Evolutionary conservation across 306 rosid genomes (phyloP), one percentile per base, ranked within the genome.

Genomic region (Lathyrus tuberosus): DNA sequence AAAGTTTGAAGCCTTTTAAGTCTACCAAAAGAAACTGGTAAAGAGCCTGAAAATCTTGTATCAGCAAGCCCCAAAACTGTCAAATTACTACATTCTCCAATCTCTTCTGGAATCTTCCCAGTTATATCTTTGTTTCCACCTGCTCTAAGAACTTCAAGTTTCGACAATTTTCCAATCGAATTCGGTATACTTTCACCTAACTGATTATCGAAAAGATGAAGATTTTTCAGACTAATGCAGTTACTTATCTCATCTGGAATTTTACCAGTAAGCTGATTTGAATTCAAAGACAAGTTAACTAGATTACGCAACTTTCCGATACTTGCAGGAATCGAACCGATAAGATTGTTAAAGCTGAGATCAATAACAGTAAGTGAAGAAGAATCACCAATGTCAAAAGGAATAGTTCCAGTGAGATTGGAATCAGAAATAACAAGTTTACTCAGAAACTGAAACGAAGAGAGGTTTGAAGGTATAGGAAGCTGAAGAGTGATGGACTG

Each of bases 61-160:
- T 94, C 95, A 31, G 97, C 96, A 62, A 94, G 51, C 2, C 97
- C 96, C 74, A 94, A 72, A 56, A 87, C 84, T 15, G 86, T 88
- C 80, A 90, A 86, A 69, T 90, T 90, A 2, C 76, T 81, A 75
- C 97, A 94, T 60, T 81, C 77, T 62, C 95, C 97, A 30, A 94
- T 48, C 85, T 84, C 87, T 24, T 84, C 84, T 2, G 98, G 98
- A 67, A 94, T 90, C 48, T 71, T 82, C 42, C 98, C 97, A 4
- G 28, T 65, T 35, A 94, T 77, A 62, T 85, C 86, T 71, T 83
- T 78, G 82, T 94, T 94, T 66, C 98, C 98, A 10, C 98, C 97
- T 1, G 87, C 90, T 76, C 98, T 80, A 5, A 94, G 76, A 6
- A 78, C 78, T 57, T 87, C 91, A 54, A 93, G 97, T 22, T 62